A percentile compares a stretch with the other conserved stretches of the same genome.
phyloP scores from a whole-genome alignment of 768 basidiomycete genomes.

The Pholiota microspora region DNA sequence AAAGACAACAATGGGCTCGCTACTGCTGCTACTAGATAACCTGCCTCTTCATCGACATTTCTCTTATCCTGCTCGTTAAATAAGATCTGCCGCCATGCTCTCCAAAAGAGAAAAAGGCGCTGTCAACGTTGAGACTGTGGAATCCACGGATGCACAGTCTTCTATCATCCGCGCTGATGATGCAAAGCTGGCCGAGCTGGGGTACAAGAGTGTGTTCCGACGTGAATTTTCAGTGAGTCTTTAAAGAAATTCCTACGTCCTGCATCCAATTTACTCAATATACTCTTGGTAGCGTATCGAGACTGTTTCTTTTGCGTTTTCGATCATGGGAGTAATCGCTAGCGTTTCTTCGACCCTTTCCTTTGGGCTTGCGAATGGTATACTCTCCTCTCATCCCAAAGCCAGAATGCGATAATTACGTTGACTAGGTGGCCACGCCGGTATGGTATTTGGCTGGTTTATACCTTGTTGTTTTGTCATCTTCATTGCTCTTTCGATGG shows the following conservation, averaged over 20 bases:
- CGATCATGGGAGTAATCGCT: slow-evolving; percentile 71
- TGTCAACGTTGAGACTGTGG: slow-evolving; percentile 13
- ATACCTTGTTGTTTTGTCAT: slow-evolving; percentile 70
- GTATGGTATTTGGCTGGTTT: slow-evolving; percentile 77
- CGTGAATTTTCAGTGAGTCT: slow-evolving; percentile 66
- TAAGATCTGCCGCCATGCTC: slow-evolving; percentile 9
- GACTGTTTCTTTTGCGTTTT: slow-evolving; percentile 65
- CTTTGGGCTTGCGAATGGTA: slow-evolving; percentile 62
- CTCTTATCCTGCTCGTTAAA: slow-evolving; percentile 1
- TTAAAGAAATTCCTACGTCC: neutral
- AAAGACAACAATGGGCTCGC: neutral
- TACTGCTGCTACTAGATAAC: neutral
- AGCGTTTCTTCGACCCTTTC: slow-evolving; percentile 66
- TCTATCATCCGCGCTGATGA: slow-evolving; percentile 42
- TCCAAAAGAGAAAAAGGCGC: slow-evolving; percentile 16
- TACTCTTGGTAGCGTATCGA: slow-evolving; percentile 45
- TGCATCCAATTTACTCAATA: no score
- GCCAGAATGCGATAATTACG: neutral
- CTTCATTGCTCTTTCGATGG: slow-evolving; percentile 68
- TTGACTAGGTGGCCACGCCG: slow-evolving; percentile 71
- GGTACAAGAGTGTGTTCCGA: slow-evolving; percentile 71
- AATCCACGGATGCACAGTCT: slow-evolving; percentile 15
- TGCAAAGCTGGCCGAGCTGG: slow-evolving; percentile 57
- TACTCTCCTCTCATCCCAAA: slow-evolving; percentile 11
- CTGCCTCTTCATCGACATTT: neutral